These are phyloP conservation scores for Cladosporium phlei DNA, from an alignment of 2,329 filamentous ascomycete genomes.

Conservation along the genomic window DNA sequence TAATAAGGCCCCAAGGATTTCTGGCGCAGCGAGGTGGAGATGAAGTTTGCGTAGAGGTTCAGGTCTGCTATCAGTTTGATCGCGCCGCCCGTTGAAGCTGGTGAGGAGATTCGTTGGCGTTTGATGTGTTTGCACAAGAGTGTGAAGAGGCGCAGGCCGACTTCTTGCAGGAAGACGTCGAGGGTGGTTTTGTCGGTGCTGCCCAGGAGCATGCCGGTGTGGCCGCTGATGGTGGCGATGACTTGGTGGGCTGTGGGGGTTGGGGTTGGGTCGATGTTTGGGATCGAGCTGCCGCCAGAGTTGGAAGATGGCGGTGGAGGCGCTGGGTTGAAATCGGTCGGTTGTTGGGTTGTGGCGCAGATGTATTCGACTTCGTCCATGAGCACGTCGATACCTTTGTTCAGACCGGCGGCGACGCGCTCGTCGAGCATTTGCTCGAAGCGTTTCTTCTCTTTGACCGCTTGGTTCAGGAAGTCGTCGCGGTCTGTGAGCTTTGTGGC, in stretches of 20 bases:
- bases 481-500: slow-evolving; percentile 77
- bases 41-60: slow-evolving; percentile 85
- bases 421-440: slow-evolving; percentile 99
- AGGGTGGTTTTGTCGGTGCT: slow-evolving; percentile 97
- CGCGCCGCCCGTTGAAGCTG: slow-evolving; percentile 61
- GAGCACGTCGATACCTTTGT: slow-evolving; percentile 95
- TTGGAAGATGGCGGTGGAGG: slow-evolving; percentile 12
- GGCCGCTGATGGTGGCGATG: slow-evolving; percentile 77
- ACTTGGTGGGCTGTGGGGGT: slow-evolving; percentile 75
- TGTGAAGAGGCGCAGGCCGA: slow-evolving; percentile 85
- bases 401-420: slow-evolving; percentile 87
- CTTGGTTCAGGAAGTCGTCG: slow-evolving; percentile 90
- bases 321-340: slow-evolving; percentile 83
- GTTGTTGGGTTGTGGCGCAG: slow-evolving; percentile 77
- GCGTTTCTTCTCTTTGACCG: slow-evolving; percentile 91
- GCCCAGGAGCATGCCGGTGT: slow-evolving; percentile 88
- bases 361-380: slow-evolving; percentile 98
- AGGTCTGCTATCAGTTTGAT: slow-evolving; percentile 94
- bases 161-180: slow-evolving; percentile 97
- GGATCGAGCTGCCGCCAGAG: slow-evolving; percentile 26
- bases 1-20: slow-evolving; percentile 84
- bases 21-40: slow-evolving; percentile 70
- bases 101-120: slow-evolving; percentile 85
- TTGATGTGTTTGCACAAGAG: slow-evolving; percentile 96
- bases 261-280: slow-evolving; percentile 59